Evolutionary conservation across 1,284 basidiomycete species (phyloP).

Genomic region (Heimioporus punctisporus): DNA sequence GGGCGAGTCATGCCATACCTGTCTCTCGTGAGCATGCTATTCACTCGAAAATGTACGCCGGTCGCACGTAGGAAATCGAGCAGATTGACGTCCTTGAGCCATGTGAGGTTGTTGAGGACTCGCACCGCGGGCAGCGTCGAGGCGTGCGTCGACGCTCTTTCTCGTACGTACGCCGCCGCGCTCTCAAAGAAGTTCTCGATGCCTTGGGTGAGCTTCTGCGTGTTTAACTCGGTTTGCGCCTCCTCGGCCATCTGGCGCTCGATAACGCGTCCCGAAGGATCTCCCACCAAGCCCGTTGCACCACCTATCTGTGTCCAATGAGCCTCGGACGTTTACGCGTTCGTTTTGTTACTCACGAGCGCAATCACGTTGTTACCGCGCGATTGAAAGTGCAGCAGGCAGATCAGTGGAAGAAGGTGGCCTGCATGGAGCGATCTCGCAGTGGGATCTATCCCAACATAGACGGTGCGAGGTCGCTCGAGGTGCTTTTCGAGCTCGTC

Average conservation of each 20-base stretch:
- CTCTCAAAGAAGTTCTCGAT: slow-evolving; percentile 75
- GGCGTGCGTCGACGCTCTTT: slow-evolving; percentile 28
- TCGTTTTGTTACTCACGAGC: slow-evolving; percentile 57
- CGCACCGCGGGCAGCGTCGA: slow-evolving; percentile 34
- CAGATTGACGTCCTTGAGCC: slow-evolving; percentile 76
- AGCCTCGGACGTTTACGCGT: neutral
- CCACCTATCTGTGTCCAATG: slow-evolving; percentile 81
- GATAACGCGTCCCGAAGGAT: slow-evolving; percentile 89
- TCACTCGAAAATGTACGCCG: slow-evolving; percentile 84
- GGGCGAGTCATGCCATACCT: slow-evolving; percentile 54
- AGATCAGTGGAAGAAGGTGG: slow-evolving; percentile 90
- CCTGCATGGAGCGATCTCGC: slow-evolving; percentile 92
- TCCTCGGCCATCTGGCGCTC: slow-evolving; percentile 78
- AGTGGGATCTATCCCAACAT: slow-evolving; percentile 94
- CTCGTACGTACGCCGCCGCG: slow-evolving; percentile 62
- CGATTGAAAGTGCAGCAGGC: slow-evolving; percentile 85
- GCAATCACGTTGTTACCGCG: slow-evolving; percentile 84
- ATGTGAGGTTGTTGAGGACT: slow-evolving; percentile 86
- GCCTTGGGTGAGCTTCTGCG: slow-evolving; percentile 63
- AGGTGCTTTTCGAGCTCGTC: slow-evolving; percentile 33
- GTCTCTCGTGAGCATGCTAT: slow-evolving; percentile 91
- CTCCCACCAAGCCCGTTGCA: slow-evolving; percentile 96
- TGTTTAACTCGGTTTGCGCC: slow-evolving; percentile 69
- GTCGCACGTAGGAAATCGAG: slow-evolving; percentile 87
- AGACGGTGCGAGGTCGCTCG: slow-evolving; percentile 58